These are phyloP conservation scores for Papilionanthe hybrid DNA, from an alignment of 116 monocot genomes.

Conservation along the genomic window DNA sequence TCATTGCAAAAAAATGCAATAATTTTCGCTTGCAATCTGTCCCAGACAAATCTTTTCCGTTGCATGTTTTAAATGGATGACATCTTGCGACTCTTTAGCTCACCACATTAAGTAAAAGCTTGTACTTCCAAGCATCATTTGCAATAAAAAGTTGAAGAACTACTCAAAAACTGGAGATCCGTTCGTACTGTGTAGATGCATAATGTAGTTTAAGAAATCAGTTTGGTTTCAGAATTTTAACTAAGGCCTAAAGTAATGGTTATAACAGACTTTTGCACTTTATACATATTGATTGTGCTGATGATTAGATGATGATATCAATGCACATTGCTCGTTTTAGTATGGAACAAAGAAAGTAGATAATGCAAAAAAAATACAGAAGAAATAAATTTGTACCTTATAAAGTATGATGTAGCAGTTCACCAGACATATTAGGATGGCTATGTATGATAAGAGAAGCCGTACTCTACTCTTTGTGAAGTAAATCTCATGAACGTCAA, in stretches of 20 bases:
- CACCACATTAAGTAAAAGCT: not conserved
- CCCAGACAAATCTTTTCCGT: too few species aligned
- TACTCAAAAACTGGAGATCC: not conserved
- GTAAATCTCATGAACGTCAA: constrained; percentile 15
- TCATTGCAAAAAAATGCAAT: not conserved
- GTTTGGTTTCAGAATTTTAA: not conserved
- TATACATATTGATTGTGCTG: not conserved
- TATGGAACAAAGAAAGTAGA: not conserved
- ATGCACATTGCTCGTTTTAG: not conserved
- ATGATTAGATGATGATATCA: not conserved
- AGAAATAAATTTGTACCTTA: constrained; percentile 6
- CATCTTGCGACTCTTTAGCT: not conserved
- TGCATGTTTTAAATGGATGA: too few species aligned
- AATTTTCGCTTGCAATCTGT: not conserved
- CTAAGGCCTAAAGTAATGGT: not conserved
- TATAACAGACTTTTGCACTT: not conserved
- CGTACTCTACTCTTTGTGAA: not conserved
- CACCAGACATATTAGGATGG: not conserved
- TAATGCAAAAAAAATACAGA: not conserved
- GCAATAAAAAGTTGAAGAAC: not conserved
- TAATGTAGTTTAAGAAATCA: not conserved
- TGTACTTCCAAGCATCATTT: not conserved
- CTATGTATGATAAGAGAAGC: constrained; percentile 7
- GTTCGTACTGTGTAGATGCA: not conserved
- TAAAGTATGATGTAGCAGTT: not conserved